These are phyloP conservation scores for Malassezia arunalokei DNA, from an alignment of 1,284 basidiomycete genomes.

Conservation along the genomic window DNA sequence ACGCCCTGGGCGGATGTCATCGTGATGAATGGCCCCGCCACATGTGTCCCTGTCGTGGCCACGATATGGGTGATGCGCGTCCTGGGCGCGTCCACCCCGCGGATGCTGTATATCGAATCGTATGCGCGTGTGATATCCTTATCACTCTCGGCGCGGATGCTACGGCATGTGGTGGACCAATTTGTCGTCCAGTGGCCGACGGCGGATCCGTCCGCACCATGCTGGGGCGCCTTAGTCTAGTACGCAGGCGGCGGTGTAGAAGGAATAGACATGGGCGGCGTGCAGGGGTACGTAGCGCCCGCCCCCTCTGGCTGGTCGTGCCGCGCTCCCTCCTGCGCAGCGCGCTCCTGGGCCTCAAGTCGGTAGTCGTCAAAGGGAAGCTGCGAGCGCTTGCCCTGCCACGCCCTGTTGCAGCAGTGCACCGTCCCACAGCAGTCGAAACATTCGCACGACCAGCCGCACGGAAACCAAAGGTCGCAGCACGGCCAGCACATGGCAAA, in stretches of 20 bases:
- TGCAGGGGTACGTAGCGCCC: slow-evolving; percentile 1
- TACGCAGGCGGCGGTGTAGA: neutral
- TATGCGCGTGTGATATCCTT: slow-evolving; percentile 75
- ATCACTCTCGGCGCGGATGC: slow-evolving; percentile 71
- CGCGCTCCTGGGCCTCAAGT: slow-evolving; percentile 6
- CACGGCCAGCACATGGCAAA: no score
- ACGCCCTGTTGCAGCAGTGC: slow-evolving; percentile 3
- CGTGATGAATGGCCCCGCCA: slow-evolving; percentile 88
- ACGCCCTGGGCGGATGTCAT: slow-evolving; percentile 60
- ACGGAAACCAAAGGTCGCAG: no score
- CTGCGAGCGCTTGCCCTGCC: slow-evolving; percentile 2
- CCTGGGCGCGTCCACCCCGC: slow-evolving; percentile 60
- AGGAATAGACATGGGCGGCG: slow-evolving; percentile 2
- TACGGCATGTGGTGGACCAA: slow-evolving; percentile 70
- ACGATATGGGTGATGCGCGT: slow-evolving; percentile 67
- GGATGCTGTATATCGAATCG: slow-evolving; percentile 79
- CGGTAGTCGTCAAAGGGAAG: slow-evolving; percentile 13
- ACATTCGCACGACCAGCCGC: neutral
- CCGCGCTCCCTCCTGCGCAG: neutral
- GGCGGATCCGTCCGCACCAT: slow-evolving; percentile 1
- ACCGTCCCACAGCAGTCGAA: slow-evolving; percentile 1
- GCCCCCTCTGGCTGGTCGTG: neutral
- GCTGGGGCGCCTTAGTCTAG: slow-evolving; percentile 7
- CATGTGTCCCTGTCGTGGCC: slow-evolving; percentile 68
- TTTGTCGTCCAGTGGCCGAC: slow-evolving; percentile 50